Base-by-base conservation (phyloP, 441 rosid species). In the Omphalea diandra region DNA sequence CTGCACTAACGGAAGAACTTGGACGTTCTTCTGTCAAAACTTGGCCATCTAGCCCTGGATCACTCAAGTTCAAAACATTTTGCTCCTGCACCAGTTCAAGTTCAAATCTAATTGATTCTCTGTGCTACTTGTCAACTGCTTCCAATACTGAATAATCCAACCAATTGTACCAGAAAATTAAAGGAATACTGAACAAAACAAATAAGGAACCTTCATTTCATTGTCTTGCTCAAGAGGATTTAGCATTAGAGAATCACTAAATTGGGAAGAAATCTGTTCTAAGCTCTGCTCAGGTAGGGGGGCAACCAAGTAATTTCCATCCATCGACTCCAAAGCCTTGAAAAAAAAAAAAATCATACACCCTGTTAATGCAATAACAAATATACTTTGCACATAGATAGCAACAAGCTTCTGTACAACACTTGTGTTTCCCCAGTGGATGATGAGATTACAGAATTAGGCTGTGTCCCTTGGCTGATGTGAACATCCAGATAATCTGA, bases 341-440 rank as follows among this genome's bases (percentile, higher is more conserved):
- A 63, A 58, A 72, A 64, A 53, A 22, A 17, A 43, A 52, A 15
- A 73, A 69, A 65, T 35, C 59, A 10, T 22, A 40, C 14, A 40
- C 35, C 52, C 62, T 10, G 35, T 61, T 20, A 69, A 63, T 5
- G 14, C 4, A 27, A 32, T 67, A 33, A 72, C 24, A 20, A 56
- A 32, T 29, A 63, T 14, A 29, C 55, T 50, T 22, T 50, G 15
- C 33, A 52, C 15, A n/a, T 27, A 53, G 52, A 58, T 40, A 57
- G 49, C 68, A 79, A 47, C 59, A 65, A 54, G 61, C 35, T 47
- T 24, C 63, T 15, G 44, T 33, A 26, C 52, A 64, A 33, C 68
- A 95, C 97, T 92, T 90, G 91, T 72, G 83, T 75, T 79, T 81
- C 88, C 75, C 75, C 87, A 63, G 83, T 44, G 44, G 90, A 77